Evolutionary conservation across 257 asterid genomes (phyloP), one percentile per base, ranked within the genome.

Genomic region (Primulina eburnea): DNA sequence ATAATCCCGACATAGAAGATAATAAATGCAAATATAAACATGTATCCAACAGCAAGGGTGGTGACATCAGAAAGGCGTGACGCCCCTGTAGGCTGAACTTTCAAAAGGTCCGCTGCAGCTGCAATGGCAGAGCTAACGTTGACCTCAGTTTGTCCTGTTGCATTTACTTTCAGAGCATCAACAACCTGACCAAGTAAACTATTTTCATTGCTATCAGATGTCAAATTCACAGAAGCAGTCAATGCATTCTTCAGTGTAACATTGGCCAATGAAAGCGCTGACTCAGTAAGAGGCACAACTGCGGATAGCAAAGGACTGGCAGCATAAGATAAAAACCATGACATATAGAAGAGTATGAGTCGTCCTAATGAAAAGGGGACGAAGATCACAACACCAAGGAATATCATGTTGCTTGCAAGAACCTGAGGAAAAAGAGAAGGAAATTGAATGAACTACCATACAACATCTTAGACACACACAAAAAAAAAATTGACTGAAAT

Each of bases 351-450:
- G 62, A 90, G 81, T 67, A 92, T 88, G 64, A 82, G 73, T 12
- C 98, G 92, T 59, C 98, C 98, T 60, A 90, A 67, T 9, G 97
- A 87, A 82, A 92, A 92, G 29, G 98, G 98, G 68, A 90, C 81
- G 80, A 88, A 86, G 32, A 92, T 84, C 57, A 92, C 89, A 68
- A 90, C 96, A 72, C 97, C 98, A 59, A 92, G 96, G 77, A 92
- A 92, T 80, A 92, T 92, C 97, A 88, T 90, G 78, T 92, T 92
- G 85, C 98, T 92, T 7, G 98, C 98, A 79, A 92, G 98, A 78
- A 92, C 98, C 98, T 92, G 92, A 73, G 4, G 38, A 64, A 70
- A 79, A 71, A 72, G 69, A 28, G 50, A 70, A 35, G 21, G 35
- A 62, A 33, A 59, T 34, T 32, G 12, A 30, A 64, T 43, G 26